These are phyloP conservation scores for Immersiella caudata DNA, from an alignment of 495 filamentous ascomycete genomes.

Conservation along the genomic window DNA sequence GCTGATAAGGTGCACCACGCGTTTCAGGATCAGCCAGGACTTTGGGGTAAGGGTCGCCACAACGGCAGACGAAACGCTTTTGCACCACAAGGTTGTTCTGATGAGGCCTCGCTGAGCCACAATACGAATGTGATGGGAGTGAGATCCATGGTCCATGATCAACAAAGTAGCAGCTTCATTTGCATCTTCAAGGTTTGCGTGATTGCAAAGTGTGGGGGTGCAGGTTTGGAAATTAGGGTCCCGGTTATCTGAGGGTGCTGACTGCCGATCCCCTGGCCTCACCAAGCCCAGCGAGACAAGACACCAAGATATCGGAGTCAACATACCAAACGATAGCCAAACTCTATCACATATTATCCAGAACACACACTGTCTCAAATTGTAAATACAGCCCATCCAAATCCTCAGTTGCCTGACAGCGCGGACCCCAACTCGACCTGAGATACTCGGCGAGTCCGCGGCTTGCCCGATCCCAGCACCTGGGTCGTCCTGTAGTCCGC, in stretches of 20 bases:
- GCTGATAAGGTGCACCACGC: background rate
- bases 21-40: background rate
- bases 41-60: background rate
- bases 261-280: background rate
- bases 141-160: background rate
- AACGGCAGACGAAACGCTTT: background rate
- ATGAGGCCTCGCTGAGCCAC: background rate
- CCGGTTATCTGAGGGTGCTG: background rate
- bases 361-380: constrained; percentile 11
- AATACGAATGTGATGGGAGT: background rate
- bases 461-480: background rate
- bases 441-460: background rate
- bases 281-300: background rate
- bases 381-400: constrained; percentile 11
- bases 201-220: background rate
- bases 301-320: background rate
- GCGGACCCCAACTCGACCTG: background rate
- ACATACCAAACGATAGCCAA: constrained; percentile 5
- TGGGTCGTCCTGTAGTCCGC: background rate
- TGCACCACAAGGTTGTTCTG: background rate
- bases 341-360: constrained; percentile 17
- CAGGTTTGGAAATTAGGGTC: background rate
- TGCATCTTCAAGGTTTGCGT: background rate
- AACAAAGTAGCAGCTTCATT: background rate
- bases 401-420: background rate